Base-by-base conservation (phyloP, 352 stramenopile species). In the Pythium insidiosum region DNA sequence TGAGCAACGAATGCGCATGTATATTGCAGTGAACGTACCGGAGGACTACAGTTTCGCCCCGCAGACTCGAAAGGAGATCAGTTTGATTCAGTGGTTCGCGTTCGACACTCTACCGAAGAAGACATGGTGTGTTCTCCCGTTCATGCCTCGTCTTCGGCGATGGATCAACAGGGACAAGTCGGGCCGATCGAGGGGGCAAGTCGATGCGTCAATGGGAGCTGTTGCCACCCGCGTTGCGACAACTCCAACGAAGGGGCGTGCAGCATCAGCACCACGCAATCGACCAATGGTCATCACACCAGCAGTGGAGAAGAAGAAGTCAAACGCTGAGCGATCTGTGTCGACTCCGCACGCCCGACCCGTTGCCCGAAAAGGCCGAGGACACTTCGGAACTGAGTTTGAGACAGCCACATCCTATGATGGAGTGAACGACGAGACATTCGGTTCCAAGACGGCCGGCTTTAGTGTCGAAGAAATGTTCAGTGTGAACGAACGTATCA, bases 381-480 rank as follows among this genome's bases (percentile, higher is more conserved):
- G 80, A 20, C 82, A 94, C 43, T 94, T 94, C 50, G 81, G 81
- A 35, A 94, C 81, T 0, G 80, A 91, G 53, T 75, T 73, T 41
- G 67, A 93, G 50, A 88, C 68, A 18, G 58, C 65, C 11, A 91
- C 80, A 42, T 88, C 79, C 1, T 83, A 74, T 22, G 84, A 97
- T 55, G 67, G 72, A n/a, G 63, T 97, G 23, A 93, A 96, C 38
- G 62, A 72, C 47, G 73, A 94, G 38, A 96, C 88, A 9, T 87
- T 97, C 20, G 84, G 84, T n/a, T 61, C 64, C 15, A 66, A 63
- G 4, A 75, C 75, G 38, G 77, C 85, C 30, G 56, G 68, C 1
- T 88, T 91, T 61, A 90, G 89, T 40, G 93, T 97, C 36, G 87
- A 97, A 52, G 93, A 98, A 23, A 98, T 98, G 93, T 97, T 98